phyloP scores from a whole-genome alignment of 2,329 filamentous ascomycete species.

The Dactylellina cionopaga region DNA sequence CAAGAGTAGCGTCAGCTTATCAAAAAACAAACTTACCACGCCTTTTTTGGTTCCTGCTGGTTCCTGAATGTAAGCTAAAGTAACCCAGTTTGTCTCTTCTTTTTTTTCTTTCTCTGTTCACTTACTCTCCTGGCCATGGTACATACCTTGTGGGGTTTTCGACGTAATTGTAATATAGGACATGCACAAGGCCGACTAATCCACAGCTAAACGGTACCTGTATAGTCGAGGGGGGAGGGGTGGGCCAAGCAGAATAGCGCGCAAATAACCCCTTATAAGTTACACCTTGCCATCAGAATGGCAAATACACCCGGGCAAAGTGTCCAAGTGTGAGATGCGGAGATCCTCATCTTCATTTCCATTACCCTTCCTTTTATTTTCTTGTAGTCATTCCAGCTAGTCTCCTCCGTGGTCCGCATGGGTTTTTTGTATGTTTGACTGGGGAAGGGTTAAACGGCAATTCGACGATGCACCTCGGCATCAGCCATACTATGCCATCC shows the following conservation, averaged over 20 bases:
- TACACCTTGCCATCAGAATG: constrained; percentile 5
- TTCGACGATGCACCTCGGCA: too few relatives aligned
- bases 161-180: too few relatives aligned
- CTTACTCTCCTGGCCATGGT: constrained; percentile 12
- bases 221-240: too few relatives aligned
- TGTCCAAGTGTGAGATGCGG: background rate
- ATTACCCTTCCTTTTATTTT: background rate
- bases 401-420: too few relatives aligned
- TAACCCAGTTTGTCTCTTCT: constrained; percentile 12
- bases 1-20: constrained; percentile 52
- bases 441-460: too few relatives aligned
- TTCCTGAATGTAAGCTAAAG: constrained; percentile 30
- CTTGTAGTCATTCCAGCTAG: too few relatives aligned
- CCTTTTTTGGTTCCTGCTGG: constrained; percentile 20
- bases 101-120: constrained; percentile 33
- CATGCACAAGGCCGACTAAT: too few relatives aligned
- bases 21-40: constrained; percentile 15
- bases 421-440: too few relatives aligned
- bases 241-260: constrained; percentile 9
- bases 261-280: constrained; percentile 14
- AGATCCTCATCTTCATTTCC: background rate
- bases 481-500: too few relatives aligned
- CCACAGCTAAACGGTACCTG: too few relatives aligned
- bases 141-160: too few relatives aligned
- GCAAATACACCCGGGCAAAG: constrained; percentile 10